Base-by-base conservation (phyloP, 2,329 filamentous ascomycete species). In the Didymella exigua region DNA sequence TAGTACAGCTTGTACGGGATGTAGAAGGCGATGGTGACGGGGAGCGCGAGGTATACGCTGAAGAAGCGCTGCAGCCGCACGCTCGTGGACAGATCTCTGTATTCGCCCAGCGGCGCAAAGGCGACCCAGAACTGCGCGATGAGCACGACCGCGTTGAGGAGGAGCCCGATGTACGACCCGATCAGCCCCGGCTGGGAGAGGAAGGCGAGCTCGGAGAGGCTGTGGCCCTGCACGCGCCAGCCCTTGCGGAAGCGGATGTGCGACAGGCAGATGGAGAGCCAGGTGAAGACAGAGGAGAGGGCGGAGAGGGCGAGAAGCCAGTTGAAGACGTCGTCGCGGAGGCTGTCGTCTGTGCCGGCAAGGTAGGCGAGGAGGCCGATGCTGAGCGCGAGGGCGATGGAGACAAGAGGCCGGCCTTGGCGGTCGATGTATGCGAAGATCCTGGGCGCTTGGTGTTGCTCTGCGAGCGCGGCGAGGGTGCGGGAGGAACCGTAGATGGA, bases 401-500 rank as follows among this genome's bases (percentile, higher is more conserved):
- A 82, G 60, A 80, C 81, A 18, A 86, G 71, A 0, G 86, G 86
- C 11, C 86, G 84, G 26, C 86, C 86, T 29, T 79, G 71, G 59
- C 81, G 81, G 69, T 88, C 86, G 60, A 89, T 82, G 66, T 87
- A 86, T 26, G 81, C 78, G 29, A 88, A 77, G 62, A 84, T 76
- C 56, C 74, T 77, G 14, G 85, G 86, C 0, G 82, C 85, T 63
- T 81, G 79, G 42, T 77, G 71, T 74, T 96, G 91, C 73, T 96
- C 92, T 38, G 93, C 92, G 2, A 97, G 84, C 3, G 93, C 92
- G 23, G 92, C 91, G 7, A 98, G 85, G 2, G 93, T 97, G 66
- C 93, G 87, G 1, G 91, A 96, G 21, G 91, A 93, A 30, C 92
- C 93, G 68, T 96, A 98, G 56, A 97, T 88, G 58, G 92, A 88